A percentile compares a stretch with the other conserved stretches of the same genome.
Conservation (phyloP, 148 eudicot genomes). For the Rhododendron henanense region DNA sequence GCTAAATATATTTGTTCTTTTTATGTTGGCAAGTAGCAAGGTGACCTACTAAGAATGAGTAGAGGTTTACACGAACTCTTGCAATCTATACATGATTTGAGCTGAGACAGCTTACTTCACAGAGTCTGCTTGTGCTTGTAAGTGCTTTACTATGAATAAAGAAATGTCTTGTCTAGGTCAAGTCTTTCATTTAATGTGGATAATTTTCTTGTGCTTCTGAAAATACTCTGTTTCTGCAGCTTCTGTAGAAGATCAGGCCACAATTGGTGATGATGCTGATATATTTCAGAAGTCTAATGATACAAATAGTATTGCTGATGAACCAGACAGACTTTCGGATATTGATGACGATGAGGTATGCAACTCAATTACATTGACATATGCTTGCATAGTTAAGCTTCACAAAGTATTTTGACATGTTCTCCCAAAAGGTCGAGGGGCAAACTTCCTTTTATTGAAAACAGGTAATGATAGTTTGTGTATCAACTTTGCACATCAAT, state of each 20-base stretch:
- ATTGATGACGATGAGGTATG: constrained; percentile 56
- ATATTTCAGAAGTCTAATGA: constrained; percentile 19
- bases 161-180: background rate
- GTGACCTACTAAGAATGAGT: background rate
- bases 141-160: background rate
- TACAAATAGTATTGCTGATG: constrained; percentile 22
- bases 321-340: constrained; percentile 38
- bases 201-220: constrained; percentile 2
- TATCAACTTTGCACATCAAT: background rate
- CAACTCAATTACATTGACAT: background rate
- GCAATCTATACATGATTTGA: background rate
- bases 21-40: background rate
- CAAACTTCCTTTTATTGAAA: no score
- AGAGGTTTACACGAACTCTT: background rate
- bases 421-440: background rate
- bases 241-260: constrained; percentile 6
- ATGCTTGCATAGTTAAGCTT: background rate
- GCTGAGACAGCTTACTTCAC: background rate
- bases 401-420: background rate
- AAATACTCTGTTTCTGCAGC: constrained; percentile 12
- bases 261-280: background rate
- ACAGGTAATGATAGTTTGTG: background rate
- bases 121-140: background rate
- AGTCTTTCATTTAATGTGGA: background rate
- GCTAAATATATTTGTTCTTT: background rate